Base-by-base conservation (phyloP, 2,329 filamentous ascomycete genomes). In the Microcyclosporella mali region DNA sequence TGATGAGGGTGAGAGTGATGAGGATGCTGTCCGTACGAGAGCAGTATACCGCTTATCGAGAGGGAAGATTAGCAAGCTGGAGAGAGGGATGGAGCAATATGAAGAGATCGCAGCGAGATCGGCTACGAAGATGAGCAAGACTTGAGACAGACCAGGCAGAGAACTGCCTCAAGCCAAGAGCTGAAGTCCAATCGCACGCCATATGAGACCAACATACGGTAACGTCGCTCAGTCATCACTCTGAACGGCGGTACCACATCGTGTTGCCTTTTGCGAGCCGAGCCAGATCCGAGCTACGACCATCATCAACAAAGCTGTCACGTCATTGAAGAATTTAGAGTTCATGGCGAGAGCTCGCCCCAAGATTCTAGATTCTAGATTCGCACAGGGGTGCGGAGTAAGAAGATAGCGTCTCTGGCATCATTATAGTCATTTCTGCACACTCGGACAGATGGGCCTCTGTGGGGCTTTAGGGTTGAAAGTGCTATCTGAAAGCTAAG, bases 41-140 rank as follows among this genome's bases (percentile, higher is more conserved):
- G 37, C 36, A 1, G 47, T 54, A 17, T 54, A 45, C 42, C 7
- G 49, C 7, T 37, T 54, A 18, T 40, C 44, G n/a, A 54, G 49
- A 34, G 47, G 47, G 10, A 50, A 40, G 27, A 21, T 52, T 35
- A 46, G 30, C 11, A 46, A 38, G 34, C 19, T 52, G 1, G 43
- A 52, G 9, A 32, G 41, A 11, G 51, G 46, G 1, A 50, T 52
- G 49, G 47, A 52, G 37, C 44, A 50, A 32, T 54, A 52, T 40
- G 49, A 52, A 31, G 45, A 50, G 42, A 50, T 54, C 33, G 49
- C 51, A 3, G 38, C 45, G 18, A 46, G 47, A 31, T 42, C 39
- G 6, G 46, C 46, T 28, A 40, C 46, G 30, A 53, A 48, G 37
- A 17, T 53, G 40, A 44, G 49, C 3, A 52, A 29, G 21, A 30